A percentile compares a stretch with the other conserved stretches of the same genome.
These are phyloP conservation scores for Paramecium biaurelia DNA, from an alignment of 73 alveolate species.

Conservation along the genomic window DNA sequence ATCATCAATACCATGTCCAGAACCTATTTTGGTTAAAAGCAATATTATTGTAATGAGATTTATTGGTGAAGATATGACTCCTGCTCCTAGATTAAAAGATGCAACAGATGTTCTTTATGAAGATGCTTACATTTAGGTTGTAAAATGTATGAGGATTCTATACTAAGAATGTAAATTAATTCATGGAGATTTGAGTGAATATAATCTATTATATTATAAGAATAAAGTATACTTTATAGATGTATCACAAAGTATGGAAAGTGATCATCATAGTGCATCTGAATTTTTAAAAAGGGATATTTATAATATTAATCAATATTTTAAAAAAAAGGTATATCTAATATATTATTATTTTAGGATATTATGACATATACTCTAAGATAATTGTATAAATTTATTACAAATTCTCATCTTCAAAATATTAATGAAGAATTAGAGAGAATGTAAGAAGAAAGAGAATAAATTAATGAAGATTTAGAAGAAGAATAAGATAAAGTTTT, in stretches of 20 bases:
- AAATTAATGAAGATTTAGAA: slow-evolving; percentile 45
- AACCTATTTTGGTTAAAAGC: slow-evolving; percentile 87
- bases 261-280: slow-evolving; percentile 99
- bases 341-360: slow-evolving; percentile 35
- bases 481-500: slow-evolving; percentile 76
- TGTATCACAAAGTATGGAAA: slow-evolving; percentile 98
- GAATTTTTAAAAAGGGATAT: slow-evolving; percentile 99
- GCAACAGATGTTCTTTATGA: slow-evolving; percentile 79
- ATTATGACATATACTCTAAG: slow-evolving; percentile 82
- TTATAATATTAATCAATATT: slow-evolving; percentile 92
- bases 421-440: slow-evolving; percentile 54
- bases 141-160: slow-evolving; percentile 79
- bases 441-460: slow-evolving; percentile 30
- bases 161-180: slow-evolving; percentile 96
- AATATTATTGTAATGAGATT: slow-evolving; percentile 99
- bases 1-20: slow-evolving; percentile 98
- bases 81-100: slow-evolving; percentile 99
- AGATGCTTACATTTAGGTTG: slow-evolving; percentile 60
- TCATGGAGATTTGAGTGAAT: slow-evolving; percentile 99
- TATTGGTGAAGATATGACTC: slow-evolving; percentile 97
- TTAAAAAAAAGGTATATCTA: slow-evolving; percentile 71
- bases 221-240: slow-evolving; percentile 94
- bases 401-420: slow-evolving; percentile 64
- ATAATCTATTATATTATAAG: slow-evolving; percentile 92
- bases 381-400: slow-evolving; percentile 84